These are phyloP conservation scores for Pholiota microspora DNA, from an alignment of 768 basidiomycete genomes.

Conservation along the genomic window DNA sequence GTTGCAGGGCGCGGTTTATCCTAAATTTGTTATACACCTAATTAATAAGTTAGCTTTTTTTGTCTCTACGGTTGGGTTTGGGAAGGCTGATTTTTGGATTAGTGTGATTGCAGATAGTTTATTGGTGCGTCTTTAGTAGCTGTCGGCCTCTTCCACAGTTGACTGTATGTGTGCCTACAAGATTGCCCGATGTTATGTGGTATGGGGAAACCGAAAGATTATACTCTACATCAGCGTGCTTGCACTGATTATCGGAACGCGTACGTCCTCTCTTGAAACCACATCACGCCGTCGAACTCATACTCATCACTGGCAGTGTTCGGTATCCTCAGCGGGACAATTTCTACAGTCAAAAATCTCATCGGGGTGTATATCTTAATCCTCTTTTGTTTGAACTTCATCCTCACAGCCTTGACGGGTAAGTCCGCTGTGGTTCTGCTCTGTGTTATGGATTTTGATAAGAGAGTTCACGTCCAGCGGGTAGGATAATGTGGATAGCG, in stretches of 20 bases:
- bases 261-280: background rate
- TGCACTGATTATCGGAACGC: background rate
- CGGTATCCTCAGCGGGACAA: background rate
- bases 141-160: background rate
- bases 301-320: no score
- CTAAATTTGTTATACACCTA: background rate
- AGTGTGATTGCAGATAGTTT: background rate
- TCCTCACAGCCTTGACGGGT: background rate
- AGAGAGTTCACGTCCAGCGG: slow-evolving; percentile 15
- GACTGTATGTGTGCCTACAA: background rate
- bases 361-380: background rate
- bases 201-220: background rate
- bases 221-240: background rate
- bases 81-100: background rate
- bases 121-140: background rate
- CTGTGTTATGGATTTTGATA: background rate
- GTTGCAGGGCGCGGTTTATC: background rate
- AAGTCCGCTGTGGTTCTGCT: background rate
- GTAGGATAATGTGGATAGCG: slow-evolving; percentile 29
- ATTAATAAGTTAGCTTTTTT: background rate
- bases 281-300: no score
- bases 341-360: background rate
- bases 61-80: background rate
- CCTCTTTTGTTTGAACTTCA: background rate
- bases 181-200: background rate